A percentile compares a stretch with the other conserved stretches of the same genome.
phyloP scores from a whole-genome alignment of 306 rosid species.

The Malus domestica region ASM211411v1 NC_041800.1:27583233-27583732 shows the following conservation, averaged over 20 bases:
- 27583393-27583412: neutral
- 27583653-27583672: constrained; percentile 1
- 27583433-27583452: constrained; percentile 68
- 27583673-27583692: neutral
- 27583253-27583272: constrained; percentile 3
- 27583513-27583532: constrained; percentile 91
- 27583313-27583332: neutral
- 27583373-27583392: neutral
- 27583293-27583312: neutral
- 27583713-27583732: constrained; percentile 3
- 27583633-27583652: neutral
- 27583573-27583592: constrained; percentile 95
- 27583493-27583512: constrained; percentile 70
- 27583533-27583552: constrained; percentile 87
- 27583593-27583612: constrained; percentile 17
- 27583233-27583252: neutral
- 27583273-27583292: constrained; percentile 3
- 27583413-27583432: neutral
- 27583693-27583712: neutral
- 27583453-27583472: constrained; percentile 92
- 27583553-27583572: constrained; percentile 96
- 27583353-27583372: neutral
- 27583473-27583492: constrained; percentile 94
- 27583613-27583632: neutral
- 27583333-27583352: neutral